Evolutionary conservation across 169 alveolate species (phyloP).

Genomic region (Plasmodium knowlesi): DNA sequence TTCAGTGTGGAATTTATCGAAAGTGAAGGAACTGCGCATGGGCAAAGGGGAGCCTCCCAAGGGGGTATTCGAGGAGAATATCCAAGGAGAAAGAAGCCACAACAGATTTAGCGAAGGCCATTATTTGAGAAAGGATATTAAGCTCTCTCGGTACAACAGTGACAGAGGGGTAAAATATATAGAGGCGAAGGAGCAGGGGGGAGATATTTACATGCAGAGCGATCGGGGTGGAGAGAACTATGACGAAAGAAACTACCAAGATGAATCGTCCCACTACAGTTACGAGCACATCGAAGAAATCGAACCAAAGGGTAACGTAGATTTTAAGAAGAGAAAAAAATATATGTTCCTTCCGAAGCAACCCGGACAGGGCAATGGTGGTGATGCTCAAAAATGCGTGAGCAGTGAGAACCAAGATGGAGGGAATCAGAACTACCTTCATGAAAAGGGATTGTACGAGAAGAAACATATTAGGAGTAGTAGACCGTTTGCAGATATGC

Average conservation of each 20-base stretch:
- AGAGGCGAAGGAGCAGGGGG: background rate
- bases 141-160: constrained; percentile 23
- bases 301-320: background rate
- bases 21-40: background rate
- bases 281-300: background rate
- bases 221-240: background rate
- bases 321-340: background rate
- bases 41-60: background rate
- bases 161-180: constrained; percentile 18
- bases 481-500: background rate
- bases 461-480: background rate
- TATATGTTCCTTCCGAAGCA: background rate
- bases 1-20: background rate
- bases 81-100: background rate
- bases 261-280: background rate
- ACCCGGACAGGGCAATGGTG: background rate
- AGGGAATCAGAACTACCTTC: background rate
- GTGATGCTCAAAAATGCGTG: background rate
- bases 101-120: constrained; percentile 58
- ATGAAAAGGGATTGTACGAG: background rate
- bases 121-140: background rate
- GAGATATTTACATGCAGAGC: background rate
- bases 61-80: background rate
- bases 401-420: background rate
- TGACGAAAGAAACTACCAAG: background rate